A percentile compares a stretch with the other conserved stretches of the same genome.
Conservation (phyloP, 139 green algal genomes). For the Ettlia oleoabundans region DNA sequence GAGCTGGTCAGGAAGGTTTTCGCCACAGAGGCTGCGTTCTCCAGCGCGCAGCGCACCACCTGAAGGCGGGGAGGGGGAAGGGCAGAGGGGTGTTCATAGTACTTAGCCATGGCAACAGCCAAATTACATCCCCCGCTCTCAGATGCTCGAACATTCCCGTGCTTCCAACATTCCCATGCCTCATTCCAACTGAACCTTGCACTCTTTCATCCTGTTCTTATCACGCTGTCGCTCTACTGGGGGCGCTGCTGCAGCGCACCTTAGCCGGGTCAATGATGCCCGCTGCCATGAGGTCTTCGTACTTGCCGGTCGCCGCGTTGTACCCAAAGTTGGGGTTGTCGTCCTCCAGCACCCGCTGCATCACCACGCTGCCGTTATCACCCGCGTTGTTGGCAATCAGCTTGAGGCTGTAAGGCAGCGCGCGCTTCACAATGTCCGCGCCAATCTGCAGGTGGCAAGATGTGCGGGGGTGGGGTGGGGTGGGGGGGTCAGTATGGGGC, state of each 20-base stretch:
- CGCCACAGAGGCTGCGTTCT: conserved; percentile 96
- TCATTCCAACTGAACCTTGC: not conserved
- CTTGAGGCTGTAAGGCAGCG: conserved; percentile 91
- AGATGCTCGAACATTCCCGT: too few relatives aligned
- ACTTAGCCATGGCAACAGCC: too few relatives aligned
- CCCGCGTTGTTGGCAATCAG: conserved; percentile 98
- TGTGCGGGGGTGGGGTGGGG: too few relatives aligned
- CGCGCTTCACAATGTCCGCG: conserved; percentile 96
- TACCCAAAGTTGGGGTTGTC: conserved; percentile 98
- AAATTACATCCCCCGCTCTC: too few relatives aligned
- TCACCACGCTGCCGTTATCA: conserved; percentile 96
- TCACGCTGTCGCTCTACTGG: too few relatives aligned
- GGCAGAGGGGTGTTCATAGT: not conserved
- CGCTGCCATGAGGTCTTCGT: conserved; percentile 92
- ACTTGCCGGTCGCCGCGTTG: conserved; percentile 93
- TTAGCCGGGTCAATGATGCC: conserved; percentile 99
- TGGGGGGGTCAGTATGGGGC: too few relatives aligned
- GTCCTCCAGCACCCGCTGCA: conserved; percentile 93
- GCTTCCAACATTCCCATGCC: too few relatives aligned
- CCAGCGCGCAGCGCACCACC: conserved; percentile 91
- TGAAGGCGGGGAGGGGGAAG: not conserved
- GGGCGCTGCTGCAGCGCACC: too few relatives aligned
- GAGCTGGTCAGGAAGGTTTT: conserved; percentile 97
- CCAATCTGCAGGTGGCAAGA: conserved; percentile 67
- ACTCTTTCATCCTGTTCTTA: not conserved